Percentiles rank a stretch among this genome's conserved stretches.
Conservation (phyloP, 179 eudicot genomes). For the Gypsophila paniculata region DNA sequence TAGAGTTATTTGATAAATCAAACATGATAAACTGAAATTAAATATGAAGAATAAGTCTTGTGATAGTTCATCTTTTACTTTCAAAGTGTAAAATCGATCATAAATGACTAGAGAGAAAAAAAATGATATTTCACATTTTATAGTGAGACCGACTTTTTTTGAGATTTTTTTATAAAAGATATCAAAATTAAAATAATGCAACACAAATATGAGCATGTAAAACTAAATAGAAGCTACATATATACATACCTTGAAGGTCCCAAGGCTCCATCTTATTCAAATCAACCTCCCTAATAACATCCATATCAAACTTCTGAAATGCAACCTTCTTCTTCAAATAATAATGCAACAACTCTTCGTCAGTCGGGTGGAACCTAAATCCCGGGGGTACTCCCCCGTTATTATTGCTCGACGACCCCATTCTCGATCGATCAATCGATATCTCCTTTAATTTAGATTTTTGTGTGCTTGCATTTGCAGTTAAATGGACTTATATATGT, state of each 20-base stretch:
- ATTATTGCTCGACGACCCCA: constrained; percentile 37
- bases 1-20: too few relatives aligned
- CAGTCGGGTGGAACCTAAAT: constrained; percentile 89
- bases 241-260: constrained; percentile 91
- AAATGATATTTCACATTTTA: too few relatives aligned
- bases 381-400: constrained; percentile 93
- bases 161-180: too few relatives aligned
- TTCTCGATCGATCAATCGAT: too few relatives aligned
- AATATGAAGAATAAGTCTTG: too few relatives aligned
- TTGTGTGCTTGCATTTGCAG: constrained; percentile 26
- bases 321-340: constrained; percentile 83
- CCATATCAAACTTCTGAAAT: constrained; percentile 83
- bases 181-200: background rate
- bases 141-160: too few relatives aligned
- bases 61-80: too few relatives aligned
- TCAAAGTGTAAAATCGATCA: too few relatives aligned
- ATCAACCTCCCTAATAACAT: constrained; percentile 82
- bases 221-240: background rate
- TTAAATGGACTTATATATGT: constrained; percentile 2
- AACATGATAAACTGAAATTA: too few relatives aligned
- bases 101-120: too few relatives aligned
- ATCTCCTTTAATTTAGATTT: too few relatives aligned
- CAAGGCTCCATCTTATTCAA: constrained; percentile 94
- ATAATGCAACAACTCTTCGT: constrained; percentile 85
- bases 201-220: too few relatives aligned